phyloP scores from a whole-genome alignment of 2,329 filamentous ascomycete species.

The Tolypocladium pustulatum region DNA sequence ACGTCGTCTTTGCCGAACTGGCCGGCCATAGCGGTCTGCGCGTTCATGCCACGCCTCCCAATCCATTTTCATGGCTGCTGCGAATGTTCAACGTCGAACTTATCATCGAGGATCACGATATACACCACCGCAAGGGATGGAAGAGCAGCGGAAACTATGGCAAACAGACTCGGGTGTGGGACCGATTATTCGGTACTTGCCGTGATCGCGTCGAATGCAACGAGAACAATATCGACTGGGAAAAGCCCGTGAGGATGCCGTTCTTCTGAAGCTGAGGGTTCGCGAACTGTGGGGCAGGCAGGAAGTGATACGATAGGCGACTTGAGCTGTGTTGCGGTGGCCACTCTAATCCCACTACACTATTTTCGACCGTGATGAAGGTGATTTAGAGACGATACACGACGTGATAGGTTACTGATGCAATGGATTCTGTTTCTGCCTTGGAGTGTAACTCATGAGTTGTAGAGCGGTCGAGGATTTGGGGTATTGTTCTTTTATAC shows the following conservation, averaged over 20 bases:
- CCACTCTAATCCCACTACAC: no score
- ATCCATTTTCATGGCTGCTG: constrained; percentile 20
- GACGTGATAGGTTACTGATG: no score
- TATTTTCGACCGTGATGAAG: no score
- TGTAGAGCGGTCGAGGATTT: no score
- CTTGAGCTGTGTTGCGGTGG: no score
- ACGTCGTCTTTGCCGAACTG: constrained; percentile 27
- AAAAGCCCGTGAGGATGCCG: constrained; percentile 14
- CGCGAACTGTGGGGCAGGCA: no score
- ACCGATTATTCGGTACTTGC: constrained; percentile 24
- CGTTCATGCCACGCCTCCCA: constrained; percentile 19
- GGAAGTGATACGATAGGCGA: no score
- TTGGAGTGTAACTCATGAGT: no score
- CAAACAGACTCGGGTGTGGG: constrained; percentile 27
- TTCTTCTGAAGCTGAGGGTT: constrained; percentile 7
- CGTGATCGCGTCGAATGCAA: constrained; percentile 22
- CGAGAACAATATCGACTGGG: constrained; percentile 19
- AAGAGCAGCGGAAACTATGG: constrained; percentile 26
- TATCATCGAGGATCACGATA: constrained; percentile 29
- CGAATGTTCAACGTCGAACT: constrained; percentile 21
- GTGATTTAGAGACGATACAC: no score
- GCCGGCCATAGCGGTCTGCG: constrained; percentile 27
- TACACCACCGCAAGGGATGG: constrained; percentile 27
- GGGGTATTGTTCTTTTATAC: no score
- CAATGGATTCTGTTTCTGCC: no score